phyloP scores from a whole-genome alignment of 2,329 filamentous ascomycete genomes.

The Aspergillus udagawae region DNA sequence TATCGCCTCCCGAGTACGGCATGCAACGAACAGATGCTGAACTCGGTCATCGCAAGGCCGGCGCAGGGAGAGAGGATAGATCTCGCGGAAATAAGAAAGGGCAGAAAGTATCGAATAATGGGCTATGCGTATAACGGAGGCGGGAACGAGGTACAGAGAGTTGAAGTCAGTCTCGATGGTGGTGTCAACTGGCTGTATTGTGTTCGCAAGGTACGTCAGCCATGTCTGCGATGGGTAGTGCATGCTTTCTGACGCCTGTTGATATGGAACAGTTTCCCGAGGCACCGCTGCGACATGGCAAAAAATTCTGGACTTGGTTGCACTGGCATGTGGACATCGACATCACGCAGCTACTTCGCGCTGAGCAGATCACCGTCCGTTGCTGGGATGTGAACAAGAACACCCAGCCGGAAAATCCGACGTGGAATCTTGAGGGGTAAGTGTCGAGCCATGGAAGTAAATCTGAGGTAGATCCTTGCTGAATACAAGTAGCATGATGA shows the following conservation, averaged over 20 bases:
- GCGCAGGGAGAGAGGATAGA: constrained; percentile 45
- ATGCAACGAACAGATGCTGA: constrained; percentile 49
- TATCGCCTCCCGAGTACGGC: constrained; percentile 48
- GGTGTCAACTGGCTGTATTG: constrained; percentile 49
- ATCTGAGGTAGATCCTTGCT: constrained; percentile 20
- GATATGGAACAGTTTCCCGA: constrained; percentile 40
- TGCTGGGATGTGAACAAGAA: constrained; percentile 51
- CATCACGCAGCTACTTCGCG: constrained; percentile 40
- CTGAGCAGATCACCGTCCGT: constrained; percentile 43
- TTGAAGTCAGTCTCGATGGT: constrained; percentile 48
- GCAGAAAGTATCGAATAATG: constrained; percentile 42
- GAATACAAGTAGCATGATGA: constrained; percentile 45
- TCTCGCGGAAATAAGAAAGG: constrained; percentile 35
- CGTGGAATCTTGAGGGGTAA: constrained; percentile 48
- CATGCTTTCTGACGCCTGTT: not conserved
- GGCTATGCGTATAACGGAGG: constrained; percentile 51
- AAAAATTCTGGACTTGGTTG: constrained; percentile 54
- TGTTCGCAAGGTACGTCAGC: constrained; percentile 35
- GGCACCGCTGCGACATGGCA: constrained; percentile 48
- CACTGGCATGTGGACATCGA: constrained; percentile 52
- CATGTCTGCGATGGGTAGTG: not conserved
- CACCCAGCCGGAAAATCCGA: constrained; percentile 44
- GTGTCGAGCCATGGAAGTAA: not conserved
- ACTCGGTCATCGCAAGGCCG: constrained; percentile 46
- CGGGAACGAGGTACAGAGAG: constrained; percentile 47